Percentiles rank a stretch among this genome's conserved stretches.
Conservation (phyloP, 208 protist genomes). For the Tetramitus jugosus region DNA sequence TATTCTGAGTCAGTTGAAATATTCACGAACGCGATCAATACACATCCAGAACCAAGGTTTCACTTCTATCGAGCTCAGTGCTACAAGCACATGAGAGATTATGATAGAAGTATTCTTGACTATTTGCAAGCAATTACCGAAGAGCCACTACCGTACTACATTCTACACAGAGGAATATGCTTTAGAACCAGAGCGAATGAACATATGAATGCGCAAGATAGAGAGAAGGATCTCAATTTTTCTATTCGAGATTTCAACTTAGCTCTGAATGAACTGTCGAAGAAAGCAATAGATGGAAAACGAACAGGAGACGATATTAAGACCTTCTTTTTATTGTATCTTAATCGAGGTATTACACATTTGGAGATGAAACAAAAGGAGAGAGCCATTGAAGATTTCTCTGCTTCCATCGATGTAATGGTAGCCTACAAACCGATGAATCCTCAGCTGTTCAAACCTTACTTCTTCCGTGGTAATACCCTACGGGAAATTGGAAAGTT, state of each 20-base stretch:
- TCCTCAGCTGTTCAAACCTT: constrained; percentile 38
- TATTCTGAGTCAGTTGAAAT: neutral
- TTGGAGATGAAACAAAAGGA: constrained; percentile 38
- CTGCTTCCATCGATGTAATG: constrained; percentile 37
- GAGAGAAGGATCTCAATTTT: too few relatives aligned
- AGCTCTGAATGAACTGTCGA: too few relatives aligned
- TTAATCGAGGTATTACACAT: constrained; percentile 38
- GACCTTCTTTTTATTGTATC: neutral
- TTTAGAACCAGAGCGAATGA: too few relatives aligned
- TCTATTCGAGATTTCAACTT: constrained; percentile 54
- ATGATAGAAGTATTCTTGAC: constrained; percentile 7
- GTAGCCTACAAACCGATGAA: constrained; percentile 9
- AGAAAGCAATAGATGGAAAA: too few relatives aligned
- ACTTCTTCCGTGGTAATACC: constrained; percentile 48
- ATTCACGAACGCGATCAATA: neutral
- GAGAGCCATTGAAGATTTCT: constrained; percentile 45
- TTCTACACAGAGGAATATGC: constrained; percentile 51
- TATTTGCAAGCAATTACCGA: neutral
- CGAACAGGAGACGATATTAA: too few relatives aligned
- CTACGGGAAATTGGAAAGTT: constrained; percentile 32
- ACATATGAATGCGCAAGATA: constrained; percentile 46
- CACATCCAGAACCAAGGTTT: neutral
- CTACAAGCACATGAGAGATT: neutral
- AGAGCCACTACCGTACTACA: constrained; percentile 48
- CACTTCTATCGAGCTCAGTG: constrained; percentile 7